phyloP scores from a whole-genome alignment of 106 monocot genomes.

The Allium fistulosum region DNA sequence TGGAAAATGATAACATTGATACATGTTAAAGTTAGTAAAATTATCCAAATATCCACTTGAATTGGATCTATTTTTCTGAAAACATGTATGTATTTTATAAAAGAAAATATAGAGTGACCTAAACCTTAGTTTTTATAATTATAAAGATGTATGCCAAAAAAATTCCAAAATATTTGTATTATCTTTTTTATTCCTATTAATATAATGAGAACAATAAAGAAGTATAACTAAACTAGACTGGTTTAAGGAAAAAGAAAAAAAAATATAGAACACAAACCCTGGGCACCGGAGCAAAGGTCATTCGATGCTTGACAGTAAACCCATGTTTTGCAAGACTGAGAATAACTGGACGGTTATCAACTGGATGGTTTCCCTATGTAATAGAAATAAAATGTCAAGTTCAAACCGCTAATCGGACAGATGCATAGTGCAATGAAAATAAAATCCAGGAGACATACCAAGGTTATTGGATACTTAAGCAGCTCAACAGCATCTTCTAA shows the following conservation, averaged over 20 bases:
- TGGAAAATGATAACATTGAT: too few relatives aligned
- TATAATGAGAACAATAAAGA: not conserved
- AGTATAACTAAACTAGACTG: not conserved
- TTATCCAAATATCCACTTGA: too few relatives aligned
- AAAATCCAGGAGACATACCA: slow-evolving; percentile 29
- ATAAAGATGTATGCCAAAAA: too few relatives aligned
- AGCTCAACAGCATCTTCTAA: slow-evolving; percentile 56
- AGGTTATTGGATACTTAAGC: slow-evolving; percentile 45
- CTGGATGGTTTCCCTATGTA: slow-evolving; percentile 75
- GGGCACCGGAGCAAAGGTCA: slow-evolving; percentile 56
- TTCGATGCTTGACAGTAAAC: slow-evolving; percentile 58
- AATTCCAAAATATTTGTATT: not conserved
- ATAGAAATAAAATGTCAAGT: slow-evolving; percentile 2
- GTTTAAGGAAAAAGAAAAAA: not conserved
- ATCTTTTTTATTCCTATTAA: too few relatives aligned
- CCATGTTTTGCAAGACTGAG: slow-evolving; percentile 63
- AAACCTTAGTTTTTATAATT: not conserved
- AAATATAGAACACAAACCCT: slow-evolving; percentile 43
- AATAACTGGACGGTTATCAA: slow-evolving; percentile 58
- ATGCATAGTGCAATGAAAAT: not conserved
- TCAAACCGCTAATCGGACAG: not conserved
- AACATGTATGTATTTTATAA: not conserved
- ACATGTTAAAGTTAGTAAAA: too few relatives aligned
- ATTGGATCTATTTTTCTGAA: not conserved
- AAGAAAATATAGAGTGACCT: not conserved